Percentiles rank a stretch among this genome's conserved stretches.
phyloP scores from a whole-genome alignment of 2,329 filamentous ascomycete genomes.

The Alternaria conjuncta region DNA sequence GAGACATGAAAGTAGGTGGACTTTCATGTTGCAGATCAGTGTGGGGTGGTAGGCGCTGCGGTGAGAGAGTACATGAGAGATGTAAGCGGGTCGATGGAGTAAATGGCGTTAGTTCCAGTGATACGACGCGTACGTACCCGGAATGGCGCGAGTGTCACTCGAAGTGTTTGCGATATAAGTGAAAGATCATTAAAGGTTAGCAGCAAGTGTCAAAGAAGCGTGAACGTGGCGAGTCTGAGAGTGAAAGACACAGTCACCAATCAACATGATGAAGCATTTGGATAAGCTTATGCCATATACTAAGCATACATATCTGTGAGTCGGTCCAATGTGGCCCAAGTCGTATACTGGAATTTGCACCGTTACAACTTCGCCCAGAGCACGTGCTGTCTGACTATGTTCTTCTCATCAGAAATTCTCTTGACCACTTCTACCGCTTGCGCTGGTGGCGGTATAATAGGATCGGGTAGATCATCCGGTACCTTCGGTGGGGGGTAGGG shows the following conservation, averaged over 20 bases:
- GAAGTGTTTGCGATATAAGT: neutral
- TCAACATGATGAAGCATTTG: fast-evolving
- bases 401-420: slow-evolving; percentile 6
- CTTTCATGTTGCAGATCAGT: neutral
- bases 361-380: neutral
- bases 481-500: neutral
- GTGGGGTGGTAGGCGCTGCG: neutral
- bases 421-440: neutral
- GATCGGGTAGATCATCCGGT: neutral
- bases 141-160: neutral
- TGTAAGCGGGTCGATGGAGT: neutral
- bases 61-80: neutral
- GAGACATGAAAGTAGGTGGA: neutral
- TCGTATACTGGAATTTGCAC: neutral
- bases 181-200: neutral
- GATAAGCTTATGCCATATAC: neutral
- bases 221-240: neutral
- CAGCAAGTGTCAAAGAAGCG: neutral
- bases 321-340: neutral
- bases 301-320: neutral
- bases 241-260: neutral
- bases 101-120: neutral
- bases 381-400: slow-evolving; percentile 6
- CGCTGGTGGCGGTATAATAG: neutral
- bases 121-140: neutral